Base-by-base conservation (phyloP, 371 early-diverging fungal species). In the Syncephalis fuscata region DNA sequence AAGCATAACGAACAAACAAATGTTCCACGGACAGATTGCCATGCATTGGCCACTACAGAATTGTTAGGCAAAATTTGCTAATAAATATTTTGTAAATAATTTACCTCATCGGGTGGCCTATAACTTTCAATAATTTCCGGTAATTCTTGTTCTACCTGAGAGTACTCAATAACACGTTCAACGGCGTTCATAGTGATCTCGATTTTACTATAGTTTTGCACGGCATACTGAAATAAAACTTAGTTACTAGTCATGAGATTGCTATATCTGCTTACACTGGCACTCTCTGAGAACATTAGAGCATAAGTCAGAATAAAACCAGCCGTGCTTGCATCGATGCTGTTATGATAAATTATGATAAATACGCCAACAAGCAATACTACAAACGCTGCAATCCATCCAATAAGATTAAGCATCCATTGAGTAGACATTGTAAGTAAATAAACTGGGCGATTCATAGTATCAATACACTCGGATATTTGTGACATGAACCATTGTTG, bases 401-500 rank as follows among this genome's bases (percentile, higher is more conserved):
- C 89, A 7, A 82, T 75, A 37, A 92, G 84, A 41, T 80, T 59
- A 49, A 76, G 77, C 19, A 92, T 64, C 94, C 92, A 91, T 41
- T 88, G 81, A 67, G 89, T 91, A 38, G 79, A 73, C 4, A 76
- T 76, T 88, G 90, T 87, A 60, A 83, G 62, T 56, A 74, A 76
- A 43, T 80, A 78, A 65, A 77, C 87, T 3, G 90, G 80, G 14
- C 88, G 68, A 59, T 82, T 82, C 61, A 85, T 76, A 20, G 56
- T 61, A 52, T 85, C 82, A 43, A 84, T 65, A 26, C 65, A 60
- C 20, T 62, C 58, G 45, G 73, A 53, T 16, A 69, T 73, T 41
- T 76, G 76, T 21, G 65, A 61, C 62, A 68, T 58, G 46, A 76
- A 83, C 45, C 69, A 56, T 14, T 64, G 59, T 46, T 73, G 71